A percentile compares a stretch with the other conserved stretches of the same genome.
These are phyloP conservation scores for Euphorbia lathyris DNA, from an alignment of 345 rosid species.

Conservation along the genomic window DNA sequence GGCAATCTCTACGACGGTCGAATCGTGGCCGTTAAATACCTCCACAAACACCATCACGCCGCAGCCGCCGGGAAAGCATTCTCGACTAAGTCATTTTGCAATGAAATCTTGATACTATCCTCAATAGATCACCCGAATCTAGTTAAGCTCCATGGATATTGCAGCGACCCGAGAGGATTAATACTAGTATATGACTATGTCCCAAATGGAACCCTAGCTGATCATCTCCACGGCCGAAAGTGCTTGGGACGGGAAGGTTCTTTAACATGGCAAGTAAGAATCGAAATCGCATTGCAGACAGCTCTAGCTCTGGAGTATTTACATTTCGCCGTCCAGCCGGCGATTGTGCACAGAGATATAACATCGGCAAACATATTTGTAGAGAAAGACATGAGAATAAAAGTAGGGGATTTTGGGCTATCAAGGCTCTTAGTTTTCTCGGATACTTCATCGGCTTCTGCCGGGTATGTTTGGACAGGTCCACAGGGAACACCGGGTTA, in stretches of 20 bases:
- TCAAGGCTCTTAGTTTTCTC: conserved; percentile 62
- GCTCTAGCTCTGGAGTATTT: conserved; percentile 74
- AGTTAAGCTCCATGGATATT: conserved; percentile 88
- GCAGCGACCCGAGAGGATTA: conserved; percentile 94
- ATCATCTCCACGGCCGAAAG: conserved; percentile 69
- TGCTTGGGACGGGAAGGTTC: conserved; percentile 25
- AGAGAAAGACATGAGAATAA: conserved; percentile 80
- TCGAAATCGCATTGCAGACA: conserved; percentile 77
- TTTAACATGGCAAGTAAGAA: conserved; percentile 66
- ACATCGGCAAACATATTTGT: conserved; percentile 83
- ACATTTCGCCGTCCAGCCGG: conserved; percentile 60
- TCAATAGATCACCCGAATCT: conserved; percentile 80
- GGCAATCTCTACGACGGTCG: conserved; percentile 72
- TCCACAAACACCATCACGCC: conserved; percentile 57
- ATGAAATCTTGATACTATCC: conserved; percentile 82
- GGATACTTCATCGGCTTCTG: conserved; percentile 38
- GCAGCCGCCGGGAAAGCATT: conserved; percentile 50
- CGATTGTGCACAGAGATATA: conserved; percentile 79
- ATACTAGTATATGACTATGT: conserved; percentile 83
- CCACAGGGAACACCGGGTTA: conserved; percentile 97
- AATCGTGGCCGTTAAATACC: conserved; percentile 78
- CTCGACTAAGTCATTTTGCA: conserved; percentile 76
- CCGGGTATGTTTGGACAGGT: conserved; percentile 83
- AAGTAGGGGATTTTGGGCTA: conserved; percentile 84
- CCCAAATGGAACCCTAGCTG: conserved; percentile 82